These are phyloP conservation scores for Kitagawia praeruptora DNA, from an alignment of 129 eudicot genomes.

Conservation along the genomic window DNA sequence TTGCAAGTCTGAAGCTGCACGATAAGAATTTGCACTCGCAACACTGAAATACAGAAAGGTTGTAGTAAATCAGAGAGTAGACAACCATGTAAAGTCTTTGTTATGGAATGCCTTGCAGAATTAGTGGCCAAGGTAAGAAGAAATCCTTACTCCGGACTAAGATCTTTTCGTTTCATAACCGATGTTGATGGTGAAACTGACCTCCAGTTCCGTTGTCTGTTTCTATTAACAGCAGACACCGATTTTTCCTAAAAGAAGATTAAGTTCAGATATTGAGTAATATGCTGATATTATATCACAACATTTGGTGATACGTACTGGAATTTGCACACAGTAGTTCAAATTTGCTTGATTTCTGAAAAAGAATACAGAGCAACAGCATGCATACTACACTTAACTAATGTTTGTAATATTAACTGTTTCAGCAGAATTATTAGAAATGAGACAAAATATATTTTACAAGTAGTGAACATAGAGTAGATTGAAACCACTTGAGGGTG, in stretches of 20 bases:
- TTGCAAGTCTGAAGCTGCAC: not conserved
- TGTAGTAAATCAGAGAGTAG: not conserved
- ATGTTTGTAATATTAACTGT: not conserved
- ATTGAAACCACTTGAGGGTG: not conserved
- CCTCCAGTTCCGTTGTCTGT: constrained; percentile 20
- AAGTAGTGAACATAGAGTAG: not conserved
- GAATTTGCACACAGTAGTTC: not conserved
- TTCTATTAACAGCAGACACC: constrained; percentile 18
- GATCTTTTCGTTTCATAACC: constrained; percentile 24
- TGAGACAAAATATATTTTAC: not conserved
- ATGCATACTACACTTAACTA: not conserved
- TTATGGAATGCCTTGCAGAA: not conserved
- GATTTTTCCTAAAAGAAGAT: constrained; percentile 32
- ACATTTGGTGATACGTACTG: not conserved
- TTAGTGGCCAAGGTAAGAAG: not conserved
- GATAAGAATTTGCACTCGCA: constrained; percentile 22
- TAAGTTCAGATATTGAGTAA: not conserved
- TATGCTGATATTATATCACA: not conserved
- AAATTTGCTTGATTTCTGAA: not conserved
- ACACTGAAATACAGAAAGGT: constrained; percentile 25
- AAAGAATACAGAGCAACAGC: not conserved
- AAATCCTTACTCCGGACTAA: constrained; percentile 25
- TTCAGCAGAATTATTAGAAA: not conserved
- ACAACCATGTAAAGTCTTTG: not conserved
- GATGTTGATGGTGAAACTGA: constrained; percentile 24